Evolutionary conservation across 2,329 filamentous ascomycete species (phyloP).

Genomic region (Coleophoma eucalyptorum): DNA sequence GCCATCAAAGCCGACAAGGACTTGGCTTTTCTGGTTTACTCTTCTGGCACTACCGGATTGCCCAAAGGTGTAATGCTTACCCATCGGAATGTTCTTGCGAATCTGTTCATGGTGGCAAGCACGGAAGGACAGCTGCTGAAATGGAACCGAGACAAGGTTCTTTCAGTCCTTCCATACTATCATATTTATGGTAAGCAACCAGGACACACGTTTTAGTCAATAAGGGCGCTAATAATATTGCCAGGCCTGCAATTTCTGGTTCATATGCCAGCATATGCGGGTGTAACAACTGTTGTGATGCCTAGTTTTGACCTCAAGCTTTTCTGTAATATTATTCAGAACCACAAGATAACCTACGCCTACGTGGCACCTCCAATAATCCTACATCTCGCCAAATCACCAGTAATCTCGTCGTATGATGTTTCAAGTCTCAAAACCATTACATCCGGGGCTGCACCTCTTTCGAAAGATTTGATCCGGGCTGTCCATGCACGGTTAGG

Average conservation of each 20-base stretch:
- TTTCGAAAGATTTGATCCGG: conserved; percentile 74
- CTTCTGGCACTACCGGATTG: conserved; percentile 36
- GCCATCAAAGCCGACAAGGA: conserved; percentile 69
- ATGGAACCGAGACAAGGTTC: conserved; percentile 17
- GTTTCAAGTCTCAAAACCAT: conserved; percentile 72
- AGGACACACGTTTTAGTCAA: not conserved
- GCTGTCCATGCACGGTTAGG: conserved; percentile 68
- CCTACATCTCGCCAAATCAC: conserved; percentile 74
- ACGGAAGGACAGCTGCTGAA: conserved; percentile 37
- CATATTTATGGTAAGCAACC: conserved; percentile 51
- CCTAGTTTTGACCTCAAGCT: conserved; percentile 73
- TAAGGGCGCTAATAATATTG: not conserved
- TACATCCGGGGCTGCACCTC: conserved; percentile 80
- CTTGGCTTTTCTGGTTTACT: conserved; percentile 78
- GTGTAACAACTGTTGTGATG: conserved; percentile 64
- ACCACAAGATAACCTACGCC: conserved; percentile 67
- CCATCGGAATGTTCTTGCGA: conserved; percentile 79
- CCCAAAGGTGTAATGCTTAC: conserved; percentile 90
- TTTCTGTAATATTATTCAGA: conserved; percentile 71
- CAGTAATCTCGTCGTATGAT: conserved; percentile 74
- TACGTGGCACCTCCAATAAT: conserved; percentile 83
- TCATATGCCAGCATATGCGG: conserved; percentile 60
- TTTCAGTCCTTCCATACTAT: conserved; percentile 86
- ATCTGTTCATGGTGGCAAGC: conserved; percentile 52
- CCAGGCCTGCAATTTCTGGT: conserved; percentile 59